Evolutionary conservation across 371 early-diverging fungal species (phyloP), one percentile per base, ranked within the genome.

Genomic region (Lichtheimia ornata): DNA sequence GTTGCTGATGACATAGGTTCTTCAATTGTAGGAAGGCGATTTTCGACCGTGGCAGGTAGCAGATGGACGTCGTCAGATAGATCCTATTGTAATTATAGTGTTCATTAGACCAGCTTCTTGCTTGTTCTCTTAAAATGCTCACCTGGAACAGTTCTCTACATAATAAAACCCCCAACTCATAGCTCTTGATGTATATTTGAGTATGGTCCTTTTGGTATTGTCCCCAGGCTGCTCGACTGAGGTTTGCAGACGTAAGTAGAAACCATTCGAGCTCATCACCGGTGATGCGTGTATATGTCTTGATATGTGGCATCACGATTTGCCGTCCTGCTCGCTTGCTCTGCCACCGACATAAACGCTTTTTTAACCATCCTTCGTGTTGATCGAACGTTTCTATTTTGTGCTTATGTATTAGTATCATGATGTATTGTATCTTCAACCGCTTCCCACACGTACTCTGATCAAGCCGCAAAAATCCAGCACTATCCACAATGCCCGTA

Each of bases 261-360:
- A 80, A 71, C 86, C 87, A 85, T 4, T 74, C 80, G 9, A 82
- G 51, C 17, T 43, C 45, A 6, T 30, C 9, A 11, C 53, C 58
- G 24, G 55, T 59, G 6, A 66, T 18, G n/a, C 62, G 58, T 4
- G 64, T 55, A 41, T 67, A 70, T 22, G 72, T 78, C 52, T 85
- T 85, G 66, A 87, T 84, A 65, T 89, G 89, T 14, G 89, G 89
- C 86, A 87, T 85, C 20, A 84, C 72, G 14, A 70, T 64, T 27
- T 83, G 73, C 14, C 88, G 73, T 0, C 83, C 85, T 15, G 80
- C 70, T 22, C 62, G 56, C 7, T 55, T 25, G 1, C 82, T 86
- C 27, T 62, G 58, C 89, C 89, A 89, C 12, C 63, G 64, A 49
- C 77, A 68, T 40, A 89, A 56, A 28, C 79, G 53, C 7, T 68